A percentile compares a stretch with the other conserved stretches of the same genome.
These are phyloP conservation scores for Mycena maculata DNA, from an alignment of 768 basidiomycete genomes.

Conservation along the genomic window DNA sequence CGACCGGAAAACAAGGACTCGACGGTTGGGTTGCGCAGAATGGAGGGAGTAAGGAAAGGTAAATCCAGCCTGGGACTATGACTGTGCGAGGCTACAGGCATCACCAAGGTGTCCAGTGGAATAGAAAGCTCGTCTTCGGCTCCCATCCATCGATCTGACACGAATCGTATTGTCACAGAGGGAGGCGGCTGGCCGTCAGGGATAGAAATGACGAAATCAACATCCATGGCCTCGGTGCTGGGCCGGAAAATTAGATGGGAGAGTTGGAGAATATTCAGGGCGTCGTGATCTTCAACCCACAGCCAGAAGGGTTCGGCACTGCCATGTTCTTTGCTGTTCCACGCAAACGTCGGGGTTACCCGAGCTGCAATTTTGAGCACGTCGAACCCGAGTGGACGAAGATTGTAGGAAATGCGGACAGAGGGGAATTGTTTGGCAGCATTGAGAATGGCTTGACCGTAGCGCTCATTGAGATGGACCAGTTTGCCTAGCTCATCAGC, in stretches of 20 bases:
- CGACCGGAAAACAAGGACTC: conserved; percentile 58
- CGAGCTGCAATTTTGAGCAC: conserved; percentile 80
- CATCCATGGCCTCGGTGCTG: conserved; percentile 65
- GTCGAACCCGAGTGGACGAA: conserved; percentile 87
- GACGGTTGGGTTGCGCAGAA: conserved; percentile 60
- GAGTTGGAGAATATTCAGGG: conserved; percentile 85
- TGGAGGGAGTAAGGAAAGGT: conserved; percentile 75
- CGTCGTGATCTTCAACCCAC: conserved; percentile 92
- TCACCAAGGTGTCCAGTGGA: conserved; percentile 73
- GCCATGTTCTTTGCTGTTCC: conserved; percentile 83
- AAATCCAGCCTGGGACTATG: conserved; percentile 77
- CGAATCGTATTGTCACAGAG: conserved; percentile 77
- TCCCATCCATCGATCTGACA: conserved; percentile 94
- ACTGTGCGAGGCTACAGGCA: conserved; percentile 72
- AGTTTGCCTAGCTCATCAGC: conserved; percentile 80
- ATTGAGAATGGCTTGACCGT: conserved; percentile 81
- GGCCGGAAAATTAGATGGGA: conserved; percentile 78
- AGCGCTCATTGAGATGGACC: conserved; percentile 86
- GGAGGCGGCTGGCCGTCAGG: conserved; percentile 67
- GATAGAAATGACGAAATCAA: conserved; percentile 87
- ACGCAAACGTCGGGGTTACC: conserved; percentile 77
- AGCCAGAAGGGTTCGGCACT: conserved; percentile 90
- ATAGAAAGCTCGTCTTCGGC: conserved; percentile 82
- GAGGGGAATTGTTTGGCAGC: conserved; percentile 91
- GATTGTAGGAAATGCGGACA: conserved; percentile 68